Evolutionary conservation across 2,329 filamentous ascomycete genomes (phyloP).

Genomic region (Westerdykella aurantiaca): DNA sequence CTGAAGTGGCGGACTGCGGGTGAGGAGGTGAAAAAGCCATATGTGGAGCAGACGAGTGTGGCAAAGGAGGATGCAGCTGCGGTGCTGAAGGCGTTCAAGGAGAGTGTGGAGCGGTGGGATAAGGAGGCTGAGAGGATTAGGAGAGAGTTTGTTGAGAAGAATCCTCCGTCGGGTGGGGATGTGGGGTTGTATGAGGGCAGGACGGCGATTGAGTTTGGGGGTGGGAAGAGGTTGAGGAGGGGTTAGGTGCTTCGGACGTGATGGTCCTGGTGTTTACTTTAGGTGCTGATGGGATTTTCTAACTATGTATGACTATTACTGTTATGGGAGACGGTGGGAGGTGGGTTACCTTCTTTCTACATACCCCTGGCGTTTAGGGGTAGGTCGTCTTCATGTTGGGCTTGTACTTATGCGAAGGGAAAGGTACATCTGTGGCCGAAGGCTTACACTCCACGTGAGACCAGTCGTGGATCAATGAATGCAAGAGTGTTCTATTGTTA

Average conservation of each 20-base stretch:
- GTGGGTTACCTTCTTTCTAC: slow-evolving; percentile 4
- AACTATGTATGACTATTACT: neutral
- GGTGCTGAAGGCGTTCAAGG: slow-evolving; percentile 55
- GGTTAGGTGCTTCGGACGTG: slow-evolving; percentile 7
- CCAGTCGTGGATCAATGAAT: too few relatives aligned
- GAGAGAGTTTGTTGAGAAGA: slow-evolving; percentile 37
- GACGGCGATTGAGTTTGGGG: slow-evolving; percentile 36
- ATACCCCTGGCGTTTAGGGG: slow-evolving; percentile 4
- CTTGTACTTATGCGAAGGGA: too few relatives aligned
- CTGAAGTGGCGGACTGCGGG: slow-evolving; percentile 82
- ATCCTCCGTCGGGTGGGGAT: slow-evolving; percentile 28
- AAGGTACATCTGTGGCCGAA: too few relatives aligned
- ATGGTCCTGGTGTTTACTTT: slow-evolving; percentile 1
- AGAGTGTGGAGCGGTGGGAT: slow-evolving; percentile 67
- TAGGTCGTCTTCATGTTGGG: too few relatives aligned
- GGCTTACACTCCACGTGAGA: too few relatives aligned
- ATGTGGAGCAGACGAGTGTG: slow-evolving; percentile 64
- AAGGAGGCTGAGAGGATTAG: slow-evolving; percentile 50
- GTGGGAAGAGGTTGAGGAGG: slow-evolving; percentile 30
- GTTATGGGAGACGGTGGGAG: neutral
- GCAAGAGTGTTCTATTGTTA: too few relatives aligned
- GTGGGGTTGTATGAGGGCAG: slow-evolving; percentile 31
- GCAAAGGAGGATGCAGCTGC: slow-evolving; percentile 62
- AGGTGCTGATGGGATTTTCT: neutral
- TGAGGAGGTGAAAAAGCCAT: slow-evolving; percentile 67